Evolutionary conservation across 2,329 filamentous ascomycete genomes (phyloP).

Genomic region (Phyllosticta citribraziliensis): DNA sequence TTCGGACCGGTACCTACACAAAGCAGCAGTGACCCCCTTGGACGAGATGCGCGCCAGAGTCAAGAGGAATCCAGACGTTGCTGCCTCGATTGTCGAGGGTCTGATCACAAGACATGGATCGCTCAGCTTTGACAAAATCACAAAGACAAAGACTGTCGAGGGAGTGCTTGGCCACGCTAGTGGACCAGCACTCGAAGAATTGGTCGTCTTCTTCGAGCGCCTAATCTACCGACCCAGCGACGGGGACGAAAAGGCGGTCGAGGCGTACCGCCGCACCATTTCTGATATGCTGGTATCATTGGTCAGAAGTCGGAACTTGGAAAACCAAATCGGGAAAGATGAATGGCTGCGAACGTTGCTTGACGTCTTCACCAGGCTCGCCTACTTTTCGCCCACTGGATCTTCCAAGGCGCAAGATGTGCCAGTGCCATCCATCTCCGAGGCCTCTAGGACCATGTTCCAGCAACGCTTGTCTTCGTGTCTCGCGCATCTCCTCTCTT

Average conservation of each 20-base stretch:
- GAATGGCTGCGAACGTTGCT: conserved; percentile 36
- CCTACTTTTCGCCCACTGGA: conserved; percentile 37
- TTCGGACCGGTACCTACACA: conserved; percentile 68
- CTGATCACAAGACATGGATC: conserved; percentile 62
- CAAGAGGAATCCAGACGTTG: conserved; percentile 49
- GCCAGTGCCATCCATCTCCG: conserved; percentile 36
- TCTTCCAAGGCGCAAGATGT: conserved; percentile 23
- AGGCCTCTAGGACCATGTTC: conserved; percentile 41
- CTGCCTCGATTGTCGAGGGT: conserved; percentile 52
- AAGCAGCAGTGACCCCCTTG: conserved; percentile 66
- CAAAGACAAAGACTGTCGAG: conserved; percentile 77
- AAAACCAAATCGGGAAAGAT: conserved; percentile 26
- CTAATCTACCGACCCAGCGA: conserved; percentile 36
- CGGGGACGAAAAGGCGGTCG: conserved; percentile 36
- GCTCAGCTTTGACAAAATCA: conserved; percentile 76
- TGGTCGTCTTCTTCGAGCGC: conserved; percentile 43
- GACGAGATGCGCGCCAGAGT: conserved; percentile 59
- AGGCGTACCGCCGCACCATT: conserved; percentile 38
- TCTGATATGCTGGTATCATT: conserved; percentile 45
- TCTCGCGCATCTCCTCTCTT: conserved; percentile 40
- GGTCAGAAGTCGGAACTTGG: conserved; percentile 32
- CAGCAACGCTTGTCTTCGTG: conserved; percentile 47
- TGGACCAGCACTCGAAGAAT: conserved; percentile 38
- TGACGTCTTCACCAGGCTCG: conserved; percentile 37
- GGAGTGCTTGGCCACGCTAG: conserved; percentile 56